These are phyloP conservation scores for Penicillium sp. DNA, from an alignment of 2,329 filamentous ascomycete species.

Conservation along the genomic window DNA sequence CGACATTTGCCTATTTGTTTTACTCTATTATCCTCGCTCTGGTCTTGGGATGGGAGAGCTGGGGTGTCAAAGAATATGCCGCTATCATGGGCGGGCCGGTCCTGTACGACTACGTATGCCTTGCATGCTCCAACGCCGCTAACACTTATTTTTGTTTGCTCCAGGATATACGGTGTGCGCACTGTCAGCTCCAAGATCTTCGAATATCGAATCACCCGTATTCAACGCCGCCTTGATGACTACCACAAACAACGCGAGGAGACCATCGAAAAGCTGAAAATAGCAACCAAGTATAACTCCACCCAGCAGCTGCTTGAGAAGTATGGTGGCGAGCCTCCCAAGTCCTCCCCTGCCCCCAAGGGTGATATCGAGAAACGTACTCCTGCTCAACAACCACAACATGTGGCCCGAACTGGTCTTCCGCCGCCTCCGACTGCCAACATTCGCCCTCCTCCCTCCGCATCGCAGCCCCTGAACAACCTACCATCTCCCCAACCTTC, in stretches of 20 bases:
- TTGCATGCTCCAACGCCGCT: background rate
- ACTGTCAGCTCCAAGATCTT: constrained; percentile 68
- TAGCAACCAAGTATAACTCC: constrained; percentile 92
- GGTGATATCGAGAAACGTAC: constrained; percentile 24
- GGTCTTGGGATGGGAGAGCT: constrained; percentile 78
- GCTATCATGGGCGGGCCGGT: constrained; percentile 76
- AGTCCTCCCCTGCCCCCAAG: constrained; percentile 28
- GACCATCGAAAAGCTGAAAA: constrained; percentile 92
- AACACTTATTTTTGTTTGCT: constrained; percentile 21
- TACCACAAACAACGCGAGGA: constrained; percentile 75
- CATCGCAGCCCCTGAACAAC: constrained; percentile 11
- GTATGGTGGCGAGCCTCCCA: constrained; percentile 70
- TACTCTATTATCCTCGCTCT: constrained; percentile 78
- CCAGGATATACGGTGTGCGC: constrained; percentile 76
- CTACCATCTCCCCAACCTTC: constrained; percentile 28
- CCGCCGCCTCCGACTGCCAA: constrained; percentile 66
- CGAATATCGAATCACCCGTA: constrained; percentile 72
- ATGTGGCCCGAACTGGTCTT: constrained; percentile 52
- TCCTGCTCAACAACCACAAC: constrained; percentile 25
- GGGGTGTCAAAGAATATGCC: constrained; percentile 74
- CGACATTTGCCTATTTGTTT: constrained; percentile 84
- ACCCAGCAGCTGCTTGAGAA: constrained; percentile 92
- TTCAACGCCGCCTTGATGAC: constrained; percentile 68
- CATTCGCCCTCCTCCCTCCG: constrained; percentile 44
- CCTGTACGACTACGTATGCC: constrained; percentile 54